Evolutionary conservation across 225 moss, liverwort and hornwort genomes (phyloP), one percentile per base, ranked within the genome.

Genomic region (Lunularia cruciata): DNA sequence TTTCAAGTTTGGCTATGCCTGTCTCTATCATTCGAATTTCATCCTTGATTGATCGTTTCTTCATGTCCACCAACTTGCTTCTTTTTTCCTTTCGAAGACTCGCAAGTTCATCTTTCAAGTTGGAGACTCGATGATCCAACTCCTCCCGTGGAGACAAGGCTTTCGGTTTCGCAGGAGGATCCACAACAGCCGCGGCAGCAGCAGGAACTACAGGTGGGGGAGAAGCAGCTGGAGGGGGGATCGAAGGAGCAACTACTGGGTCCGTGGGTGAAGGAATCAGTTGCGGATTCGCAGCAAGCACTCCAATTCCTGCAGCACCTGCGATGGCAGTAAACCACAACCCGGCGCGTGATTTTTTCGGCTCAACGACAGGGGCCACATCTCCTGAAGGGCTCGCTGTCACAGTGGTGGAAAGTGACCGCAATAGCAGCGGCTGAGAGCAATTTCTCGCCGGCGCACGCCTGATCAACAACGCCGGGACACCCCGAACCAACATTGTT

Each of bases 21-120:
- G 82, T 62, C 40, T 85, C 74, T 38, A 95, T 92, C 71, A 84
- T 86, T 25, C 49, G 74, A 49, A 92, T 90, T 49, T 95, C 89
- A 22, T 90, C 91, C 81, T 92, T 95, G 67, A 95, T 84, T 9
- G 68, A 77, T 49, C 85, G 77, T 60, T 95, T 92, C 82, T 95
- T 89, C 91, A 92, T 75, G 61, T 92, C 84, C 8, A 88, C 60
- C 28, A 92, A 77, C 57, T 85, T 82, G 72, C 82, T 86, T 26
- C 81, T 87, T 74, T 89, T 88, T 16, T 85, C 74, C 83, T 86
- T 88, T 53, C 94, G 87, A 20, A 92, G 83, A 10, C 65, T 75
- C 48, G 81, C 77, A 28, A 95, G 83, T 52, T 95, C 91, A 3
- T 72, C 58, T 76, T 77, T 79, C 72, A 95, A 48, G 13, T 13